Conservation (phyloP, 2,329 filamentous ascomycete genomes). For the Botrytis cinerea region DNA sequence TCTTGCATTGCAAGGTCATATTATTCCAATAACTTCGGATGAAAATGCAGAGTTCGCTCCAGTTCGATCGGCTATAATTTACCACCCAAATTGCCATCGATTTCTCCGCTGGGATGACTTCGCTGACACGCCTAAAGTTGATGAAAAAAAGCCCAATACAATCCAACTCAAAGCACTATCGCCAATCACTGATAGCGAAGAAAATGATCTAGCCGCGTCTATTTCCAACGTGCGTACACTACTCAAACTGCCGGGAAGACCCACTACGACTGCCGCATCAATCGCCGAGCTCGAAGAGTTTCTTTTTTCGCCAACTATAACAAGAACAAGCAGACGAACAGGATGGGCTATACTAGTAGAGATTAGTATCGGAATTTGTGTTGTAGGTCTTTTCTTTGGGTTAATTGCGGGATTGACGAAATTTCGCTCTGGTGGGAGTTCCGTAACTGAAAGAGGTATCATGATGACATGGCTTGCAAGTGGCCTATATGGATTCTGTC, state of each 20-base stretch:
- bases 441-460: constrained; percentile 1
- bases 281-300: background rate
- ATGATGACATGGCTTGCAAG: constrained; percentile 10
- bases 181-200: background rate
- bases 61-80: background rate
- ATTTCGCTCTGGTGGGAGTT: background rate
- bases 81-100: constrained; percentile 1
- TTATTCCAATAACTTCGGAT: background rate
- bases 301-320: background rate
- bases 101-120: constrained; percentile 3
- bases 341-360: background rate
- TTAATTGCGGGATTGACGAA: background rate
- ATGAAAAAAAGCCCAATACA: too few species aligned
- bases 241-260: background rate
- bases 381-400: background rate
- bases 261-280: background rate
- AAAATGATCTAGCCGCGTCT: background rate
- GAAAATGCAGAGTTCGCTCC: background rate
- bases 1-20: background rate
- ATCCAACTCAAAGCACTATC: background rate
- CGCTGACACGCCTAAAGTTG: background rate
- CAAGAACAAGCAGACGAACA: background rate
- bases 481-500: constrained; percentile 1
- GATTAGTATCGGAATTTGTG: background rate
- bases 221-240: background rate